Evolutionary conservation across 257 asterid species (phyloP), one percentile per base, ranked within the genome.

Genomic region (Verbascum thapsus): DNA sequence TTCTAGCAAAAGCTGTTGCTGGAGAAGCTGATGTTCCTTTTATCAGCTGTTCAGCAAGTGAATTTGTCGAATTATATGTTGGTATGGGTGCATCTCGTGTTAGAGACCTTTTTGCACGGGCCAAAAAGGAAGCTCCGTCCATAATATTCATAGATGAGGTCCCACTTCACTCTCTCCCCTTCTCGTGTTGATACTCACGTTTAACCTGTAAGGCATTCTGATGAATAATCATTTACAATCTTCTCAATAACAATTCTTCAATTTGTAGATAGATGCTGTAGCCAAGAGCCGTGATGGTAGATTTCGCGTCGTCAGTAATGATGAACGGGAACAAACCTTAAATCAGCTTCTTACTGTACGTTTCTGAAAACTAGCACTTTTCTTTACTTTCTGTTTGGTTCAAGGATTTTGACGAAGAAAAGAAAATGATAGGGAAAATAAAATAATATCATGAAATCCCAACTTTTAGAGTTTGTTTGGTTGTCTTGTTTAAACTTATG

Each of bases 1-100:
- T 94, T 68, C 66, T 94, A 72, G 99, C 99, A 40, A 94, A 94
- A 83, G 99, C 99, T 62, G 96, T 94, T 50, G 97, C 99, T 37
- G 99, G 99, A 44, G 99, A 92, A 80, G 97, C 99, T 66, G 96
- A 89, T 62, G 97, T 92, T 61, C 97, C 99, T 34, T 92, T 92
- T 81, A 82, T 92, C 68, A 92, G 99, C 85, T 92, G 99, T 82
- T 92, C 97, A 34, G 99, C 97, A 11, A 92, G 99, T 53, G 99
- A 94, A 83, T 94, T 94, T 77, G 99, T 94, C 10, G 99, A 94
- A 76, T 77, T 94, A 67, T 94, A 87, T 77, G 99, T 94, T 55
- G 99, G 99, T 13, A 90, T 94, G 98, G 99, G 99, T 61, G 98
- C 99, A 65, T 94, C 98, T 60, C 99, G 98, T 71, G 99, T 94